These are phyloP conservation scores for Metroxylon sagu DNA, from an alignment of 176 grass and related monocot species.

Conservation along the genomic window DNA sequence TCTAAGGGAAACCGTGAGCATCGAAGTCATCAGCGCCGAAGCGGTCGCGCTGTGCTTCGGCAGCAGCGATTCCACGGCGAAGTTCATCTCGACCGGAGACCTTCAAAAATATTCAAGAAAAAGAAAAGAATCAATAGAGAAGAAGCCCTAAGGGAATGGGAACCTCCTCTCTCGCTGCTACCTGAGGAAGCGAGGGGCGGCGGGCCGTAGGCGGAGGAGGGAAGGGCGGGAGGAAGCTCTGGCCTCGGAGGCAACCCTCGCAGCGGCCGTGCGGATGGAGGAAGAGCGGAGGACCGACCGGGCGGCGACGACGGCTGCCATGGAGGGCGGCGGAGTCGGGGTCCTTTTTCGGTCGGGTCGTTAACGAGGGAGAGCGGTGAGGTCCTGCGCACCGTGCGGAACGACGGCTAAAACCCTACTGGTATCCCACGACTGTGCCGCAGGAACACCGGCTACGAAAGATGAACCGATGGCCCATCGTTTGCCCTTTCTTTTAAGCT, in stretches of 20 bases:
- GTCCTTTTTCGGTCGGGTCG: not conserved
- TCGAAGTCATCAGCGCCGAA: constrained; percentile 81
- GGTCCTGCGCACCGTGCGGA: not conserved
- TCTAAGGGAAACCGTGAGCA: constrained; percentile 48
- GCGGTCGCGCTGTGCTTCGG: constrained; percentile 89
- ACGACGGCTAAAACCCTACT: constrained; percentile 4
- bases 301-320: constrained; percentile 48
- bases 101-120: constrained; percentile 18
- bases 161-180: constrained; percentile 17
- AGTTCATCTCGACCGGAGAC: constrained; percentile 68
- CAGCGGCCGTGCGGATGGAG: constrained; percentile 28
- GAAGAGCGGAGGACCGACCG: constrained; percentile 60
- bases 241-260: constrained; percentile 24
- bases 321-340: constrained; percentile 3
- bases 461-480: too few species aligned
- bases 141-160: not conserved
- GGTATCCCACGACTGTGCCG: too few species aligned
- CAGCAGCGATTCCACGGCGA: constrained; percentile 71
- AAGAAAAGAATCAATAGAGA: not conserved
- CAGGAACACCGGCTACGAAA: too few species aligned
- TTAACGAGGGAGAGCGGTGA: constrained; percentile 1
- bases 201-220: constrained; percentile 2
- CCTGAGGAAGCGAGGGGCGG: constrained; percentile 46
- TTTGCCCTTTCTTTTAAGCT: too few species aligned
- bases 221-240: constrained; percentile 24